phyloP scores from a whole-genome alignment of 2,329 filamentous ascomycete species.

The Trichoderma sp. region DNA sequence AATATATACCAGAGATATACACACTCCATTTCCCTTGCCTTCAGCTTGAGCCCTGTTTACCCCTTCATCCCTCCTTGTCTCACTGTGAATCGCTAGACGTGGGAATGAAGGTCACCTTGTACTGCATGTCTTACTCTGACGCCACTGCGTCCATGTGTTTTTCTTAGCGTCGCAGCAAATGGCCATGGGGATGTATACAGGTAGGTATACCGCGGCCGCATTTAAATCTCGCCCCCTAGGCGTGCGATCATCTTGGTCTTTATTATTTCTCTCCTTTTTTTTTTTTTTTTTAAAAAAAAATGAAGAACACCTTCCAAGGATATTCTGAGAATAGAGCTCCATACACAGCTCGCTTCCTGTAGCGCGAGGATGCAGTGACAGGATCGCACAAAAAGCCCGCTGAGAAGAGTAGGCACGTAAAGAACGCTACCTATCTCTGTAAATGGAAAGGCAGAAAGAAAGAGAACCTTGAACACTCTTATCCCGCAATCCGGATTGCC shows the following conservation, averaged over 20 bases:
- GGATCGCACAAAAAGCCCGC: conserved; percentile 18
- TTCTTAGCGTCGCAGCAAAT: conserved; percentile 25
- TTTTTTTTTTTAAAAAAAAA: too few relatives aligned
- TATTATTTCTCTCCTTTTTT: too few relatives aligned
- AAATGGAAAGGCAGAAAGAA: neutral
- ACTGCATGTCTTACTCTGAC: conserved; percentile 11
- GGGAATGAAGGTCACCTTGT: conserved; percentile 10
- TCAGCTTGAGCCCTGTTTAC: neutral
- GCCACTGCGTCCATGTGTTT: conserved; percentile 21
- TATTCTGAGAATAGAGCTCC: neutral
- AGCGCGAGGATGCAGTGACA: conserved; percentile 23
- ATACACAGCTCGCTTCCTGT: conserved; percentile 27
- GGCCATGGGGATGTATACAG: neutral
- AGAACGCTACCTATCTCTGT: neutral
- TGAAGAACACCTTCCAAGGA: too few relatives aligned
- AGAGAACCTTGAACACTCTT: neutral
- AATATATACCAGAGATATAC: neutral
- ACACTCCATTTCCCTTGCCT: neutral
- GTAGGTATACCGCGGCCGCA: neutral
- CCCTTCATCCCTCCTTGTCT: conserved; percentile 3
- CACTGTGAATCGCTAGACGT: conserved; percentile 17
- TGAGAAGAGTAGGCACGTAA: neutral
- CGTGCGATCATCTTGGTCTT: neutral
- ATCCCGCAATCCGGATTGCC: neutral
- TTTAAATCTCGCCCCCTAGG: neutral